Percentiles rank a stretch among this genome's conserved stretches.
These are phyloP conservation scores for Ascochyta rabiei DNA, from an alignment of 2,329 filamentous ascomycete species.

Conservation along the genomic window DNA sequence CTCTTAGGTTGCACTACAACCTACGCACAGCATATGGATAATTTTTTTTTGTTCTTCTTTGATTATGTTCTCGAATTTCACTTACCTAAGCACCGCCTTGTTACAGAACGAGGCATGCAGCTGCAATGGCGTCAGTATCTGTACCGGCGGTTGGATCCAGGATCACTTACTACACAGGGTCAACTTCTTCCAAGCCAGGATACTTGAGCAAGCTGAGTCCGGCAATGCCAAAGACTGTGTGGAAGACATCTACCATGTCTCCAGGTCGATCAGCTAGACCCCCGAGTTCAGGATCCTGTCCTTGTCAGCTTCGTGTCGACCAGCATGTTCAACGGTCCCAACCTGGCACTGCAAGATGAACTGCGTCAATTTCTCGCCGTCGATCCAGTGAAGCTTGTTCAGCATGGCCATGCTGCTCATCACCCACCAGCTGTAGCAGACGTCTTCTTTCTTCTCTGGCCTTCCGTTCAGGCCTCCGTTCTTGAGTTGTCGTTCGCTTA, in stretches of 20 bases:
- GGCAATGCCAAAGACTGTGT: constrained; percentile 87
- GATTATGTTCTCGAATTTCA: constrained; percentile 13
- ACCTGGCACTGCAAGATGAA: constrained; percentile 90
- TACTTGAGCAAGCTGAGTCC: constrained; percentile 84
- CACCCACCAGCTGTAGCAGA: constrained; percentile 99
- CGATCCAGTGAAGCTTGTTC: constrained; percentile 88
- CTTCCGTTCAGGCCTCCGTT: constrained; percentile 90
- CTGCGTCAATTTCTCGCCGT: constrained; percentile 73
- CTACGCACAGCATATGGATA: background rate
- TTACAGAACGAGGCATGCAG: constrained; percentile 51
- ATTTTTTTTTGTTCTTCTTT: background rate
- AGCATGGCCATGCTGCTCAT: constrained; percentile 91
- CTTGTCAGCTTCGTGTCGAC: constrained; percentile 13
- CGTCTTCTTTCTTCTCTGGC: constrained; percentile 94
- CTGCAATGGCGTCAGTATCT: constrained; percentile 27
- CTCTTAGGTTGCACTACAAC: background rate
- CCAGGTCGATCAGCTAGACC: constrained; percentile 90
- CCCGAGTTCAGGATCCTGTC: constrained; percentile 74
- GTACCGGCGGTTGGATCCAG: background rate
- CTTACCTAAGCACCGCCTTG: constrained; percentile 41
- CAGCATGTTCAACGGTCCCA: background rate
- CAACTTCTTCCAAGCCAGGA: constrained; percentile 76
- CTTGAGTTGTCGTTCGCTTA: constrained; percentile 88
- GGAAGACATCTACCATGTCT: constrained; percentile 96
- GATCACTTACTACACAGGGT: constrained; percentile 79